phyloP scores from a whole-genome alignment of 176 grass and related monocot species.

The Leersia perrieri region DNA sequence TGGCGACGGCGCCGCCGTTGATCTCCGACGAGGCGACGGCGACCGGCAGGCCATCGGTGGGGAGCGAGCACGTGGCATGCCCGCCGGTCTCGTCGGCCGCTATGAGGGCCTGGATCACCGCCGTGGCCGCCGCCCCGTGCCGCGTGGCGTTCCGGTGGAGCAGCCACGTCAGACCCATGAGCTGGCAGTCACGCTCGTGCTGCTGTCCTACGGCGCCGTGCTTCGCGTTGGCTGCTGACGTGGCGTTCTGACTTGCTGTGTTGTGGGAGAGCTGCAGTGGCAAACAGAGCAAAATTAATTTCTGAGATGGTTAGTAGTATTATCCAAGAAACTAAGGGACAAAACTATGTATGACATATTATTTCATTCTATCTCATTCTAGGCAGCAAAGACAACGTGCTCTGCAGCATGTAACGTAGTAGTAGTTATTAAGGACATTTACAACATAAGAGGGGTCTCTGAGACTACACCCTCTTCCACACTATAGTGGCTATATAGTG shows the following conservation, averaged over 20 bases:
- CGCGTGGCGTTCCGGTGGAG: constrained; percentile 58
- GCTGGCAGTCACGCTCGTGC: constrained; percentile 64
- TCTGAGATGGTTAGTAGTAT: too few species aligned
- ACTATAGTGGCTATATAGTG: too few species aligned
- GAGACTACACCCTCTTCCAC: too few species aligned
- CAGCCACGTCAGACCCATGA: constrained; percentile 84
- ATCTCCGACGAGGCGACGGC: constrained; percentile 66
- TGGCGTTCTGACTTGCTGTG: constrained; percentile 16
- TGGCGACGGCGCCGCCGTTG: constrained; percentile 5
- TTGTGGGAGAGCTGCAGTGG: constrained; percentile 40
- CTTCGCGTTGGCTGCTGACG: neutral
- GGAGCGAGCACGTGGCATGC: constrained; percentile 43
- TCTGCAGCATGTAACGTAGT: too few species aligned
- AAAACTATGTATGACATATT: too few species aligned
- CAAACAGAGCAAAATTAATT: neutral
- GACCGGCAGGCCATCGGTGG: constrained; percentile 44
- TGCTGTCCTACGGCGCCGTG: constrained; percentile 4
- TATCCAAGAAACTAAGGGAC: too few species aligned
- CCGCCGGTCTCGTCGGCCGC: constrained; percentile 44
- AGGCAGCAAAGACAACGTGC: too few species aligned
- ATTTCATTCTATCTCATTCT: too few species aligned
- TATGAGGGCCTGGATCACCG: constrained; percentile 66
- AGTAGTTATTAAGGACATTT: too few species aligned
- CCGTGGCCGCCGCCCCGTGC: constrained; percentile 45
- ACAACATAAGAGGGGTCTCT: too few species aligned